Conservation (phyloP, 2,329 filamentous ascomycete genomes). For the Phialocephala subalpina region DNA sequence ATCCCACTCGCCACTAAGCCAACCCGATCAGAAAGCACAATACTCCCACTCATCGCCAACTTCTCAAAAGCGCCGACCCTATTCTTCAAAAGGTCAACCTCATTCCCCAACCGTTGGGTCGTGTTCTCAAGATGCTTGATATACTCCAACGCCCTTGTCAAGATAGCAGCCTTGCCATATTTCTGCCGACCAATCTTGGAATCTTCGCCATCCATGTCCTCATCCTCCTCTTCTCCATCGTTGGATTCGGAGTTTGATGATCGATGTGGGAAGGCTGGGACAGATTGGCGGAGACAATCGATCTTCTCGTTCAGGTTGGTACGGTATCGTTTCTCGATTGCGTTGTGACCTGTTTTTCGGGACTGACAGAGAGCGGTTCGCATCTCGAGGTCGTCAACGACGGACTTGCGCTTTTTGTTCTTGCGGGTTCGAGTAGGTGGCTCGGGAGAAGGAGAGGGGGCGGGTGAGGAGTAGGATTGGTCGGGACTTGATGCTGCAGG, state of each 20-base stretch:
- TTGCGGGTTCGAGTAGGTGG: conserved; percentile 23
- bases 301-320: conserved; percentile 38
- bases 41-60: conserved; percentile 27
- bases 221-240: conserved; percentile 12
- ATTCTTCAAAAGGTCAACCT: conserved; percentile 25
- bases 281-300: conserved; percentile 24
- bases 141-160: conserved; percentile 35
- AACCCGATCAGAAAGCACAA: conserved; percentile 9
- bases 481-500: conserved; percentile 9
- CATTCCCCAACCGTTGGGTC: conserved; percentile 25
- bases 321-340: conserved; percentile 32
- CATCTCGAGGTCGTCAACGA: conserved; percentile 15
- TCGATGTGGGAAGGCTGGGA: conserved; percentile 21
- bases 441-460: conserved; percentile 21
- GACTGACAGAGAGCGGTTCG: conserved; percentile 24
- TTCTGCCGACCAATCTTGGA: conserved; percentile 26
- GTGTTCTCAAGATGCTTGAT: conserved; percentile 34
- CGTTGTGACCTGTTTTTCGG: conserved; percentile 29
- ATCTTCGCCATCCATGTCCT: conserved; percentile 24
- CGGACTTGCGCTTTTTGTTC: conserved; percentile 28
- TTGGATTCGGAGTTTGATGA: conserved; percentile 9
- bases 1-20: neutral
- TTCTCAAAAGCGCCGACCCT: conserved; percentile 34
- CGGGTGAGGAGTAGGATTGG: conserved; percentile 12
- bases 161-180: conserved; percentile 35